A percentile compares a stretch with the other conserved stretches of the same genome.
Conservation (phyloP, 768 basidiomycete genomes). For the Agaricus subrufescens region DNA sequence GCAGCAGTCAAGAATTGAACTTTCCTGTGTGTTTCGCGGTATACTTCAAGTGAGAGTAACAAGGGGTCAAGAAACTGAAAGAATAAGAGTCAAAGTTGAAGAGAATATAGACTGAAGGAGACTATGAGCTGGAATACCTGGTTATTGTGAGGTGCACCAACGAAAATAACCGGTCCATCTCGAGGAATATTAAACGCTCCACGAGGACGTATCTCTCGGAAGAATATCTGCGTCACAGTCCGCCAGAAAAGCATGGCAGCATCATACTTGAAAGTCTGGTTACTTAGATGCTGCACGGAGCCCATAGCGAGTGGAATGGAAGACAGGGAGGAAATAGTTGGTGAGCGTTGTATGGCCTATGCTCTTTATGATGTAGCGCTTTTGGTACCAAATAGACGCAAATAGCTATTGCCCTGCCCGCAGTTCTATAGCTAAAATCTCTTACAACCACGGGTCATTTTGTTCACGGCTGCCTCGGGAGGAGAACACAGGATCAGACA, state of each 20-base stretch:
- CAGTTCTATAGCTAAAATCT: too few species aligned
- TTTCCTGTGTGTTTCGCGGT: conserved; percentile 74
- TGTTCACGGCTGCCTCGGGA: background rate
- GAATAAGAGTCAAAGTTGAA: background rate
- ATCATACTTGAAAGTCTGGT: conserved; percentile 50
- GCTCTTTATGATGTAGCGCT: background rate
- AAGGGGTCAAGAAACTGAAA: conserved; percentile 87
- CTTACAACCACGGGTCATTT: background rate
- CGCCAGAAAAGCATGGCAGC: conserved; percentile 82
- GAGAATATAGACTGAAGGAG: background rate
- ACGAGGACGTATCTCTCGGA: conserved; percentile 90
- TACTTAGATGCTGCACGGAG: conserved; percentile 6
- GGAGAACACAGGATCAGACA: too few species aligned
- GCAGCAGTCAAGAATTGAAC: conserved; percentile 89
- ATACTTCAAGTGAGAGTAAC: conserved; percentile 78
- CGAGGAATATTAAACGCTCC: conserved; percentile 93
- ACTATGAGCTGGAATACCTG: conserved; percentile 44
- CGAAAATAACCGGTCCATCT: conserved; percentile 89
- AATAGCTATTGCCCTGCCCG: background rate
- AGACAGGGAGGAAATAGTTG: background rate
- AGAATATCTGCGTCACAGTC: conserved; percentile 87
- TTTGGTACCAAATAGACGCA: background rate
- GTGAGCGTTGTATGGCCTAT: background rate
- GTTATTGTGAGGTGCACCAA: conserved; percentile 89
- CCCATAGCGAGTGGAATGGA: conserved; percentile 16